These are phyloP conservation scores for Aspergillus bombycis DNA, from an alignment of 2,329 filamentous ascomycete species.

Conservation along the genomic window DNA sequence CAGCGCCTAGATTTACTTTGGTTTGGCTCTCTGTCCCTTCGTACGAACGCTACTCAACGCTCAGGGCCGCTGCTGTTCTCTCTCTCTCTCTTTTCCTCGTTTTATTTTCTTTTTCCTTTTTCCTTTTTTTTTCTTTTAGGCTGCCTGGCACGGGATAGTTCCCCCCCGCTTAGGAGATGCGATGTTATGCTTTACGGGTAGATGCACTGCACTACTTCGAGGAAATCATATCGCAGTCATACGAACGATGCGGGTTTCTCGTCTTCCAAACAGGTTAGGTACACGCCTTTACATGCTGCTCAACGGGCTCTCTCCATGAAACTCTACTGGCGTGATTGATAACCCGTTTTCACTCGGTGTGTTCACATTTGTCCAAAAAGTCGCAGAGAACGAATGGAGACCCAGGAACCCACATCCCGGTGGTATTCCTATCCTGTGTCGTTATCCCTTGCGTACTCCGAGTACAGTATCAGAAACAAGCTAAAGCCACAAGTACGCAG, in stretches of 20 bases:
- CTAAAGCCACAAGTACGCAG: constrained; percentile 10
- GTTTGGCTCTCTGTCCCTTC: constrained; percentile 1
- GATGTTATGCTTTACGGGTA: neutral
- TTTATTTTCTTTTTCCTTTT: neutral
- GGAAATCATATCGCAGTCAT: neutral
- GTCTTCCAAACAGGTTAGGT: neutral
- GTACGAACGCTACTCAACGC: constrained; percentile 20
- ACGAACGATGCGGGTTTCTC: neutral
- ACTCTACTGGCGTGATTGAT: neutral
- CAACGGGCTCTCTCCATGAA: neutral
- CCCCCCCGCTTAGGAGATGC: neutral
- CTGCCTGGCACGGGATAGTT: neutral
- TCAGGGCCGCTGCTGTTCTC: constrained; percentile 15
- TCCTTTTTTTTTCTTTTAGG: neutral
- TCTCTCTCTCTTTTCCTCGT: neutral
- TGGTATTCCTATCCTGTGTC: neutral
- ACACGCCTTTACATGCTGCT: neutral
- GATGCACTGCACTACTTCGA: neutral
- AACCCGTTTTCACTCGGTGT: neutral
- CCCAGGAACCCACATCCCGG: neutral
- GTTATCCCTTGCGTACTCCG: constrained; percentile 23
- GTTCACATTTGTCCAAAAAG: neutral
- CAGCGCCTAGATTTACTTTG: constrained; percentile 10
- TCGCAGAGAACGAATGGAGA: neutral
- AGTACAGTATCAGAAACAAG: constrained; percentile 15